These are phyloP conservation scores for Lactarius vividus DNA, from an alignment of 768 basidiomycete species.

Conservation along the genomic window DNA sequence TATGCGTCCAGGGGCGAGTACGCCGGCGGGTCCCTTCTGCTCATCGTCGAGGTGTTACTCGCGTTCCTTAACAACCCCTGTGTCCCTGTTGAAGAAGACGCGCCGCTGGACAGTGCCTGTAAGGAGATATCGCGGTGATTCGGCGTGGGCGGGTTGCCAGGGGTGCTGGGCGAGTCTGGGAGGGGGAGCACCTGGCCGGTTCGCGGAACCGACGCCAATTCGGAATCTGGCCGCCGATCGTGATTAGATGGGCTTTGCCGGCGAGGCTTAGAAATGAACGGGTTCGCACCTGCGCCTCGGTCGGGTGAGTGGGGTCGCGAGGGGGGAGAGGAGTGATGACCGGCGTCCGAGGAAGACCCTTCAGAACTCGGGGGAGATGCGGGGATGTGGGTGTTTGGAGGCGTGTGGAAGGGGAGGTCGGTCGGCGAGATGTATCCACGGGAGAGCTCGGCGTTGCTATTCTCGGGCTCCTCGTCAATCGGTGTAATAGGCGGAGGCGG, in stretches of 20 bases:
- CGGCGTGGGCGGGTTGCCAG: constrained; percentile 78
- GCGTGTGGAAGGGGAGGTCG: constrained; percentile 58
- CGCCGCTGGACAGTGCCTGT: constrained; percentile 51
- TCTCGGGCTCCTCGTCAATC: constrained; percentile 61
- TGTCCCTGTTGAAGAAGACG: constrained; percentile 17
- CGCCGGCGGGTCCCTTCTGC: constrained; percentile 72
- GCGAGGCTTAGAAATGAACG: constrained; percentile 71
- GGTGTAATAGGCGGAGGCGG: constrained; percentile 71
- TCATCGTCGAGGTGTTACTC: constrained; percentile 37
- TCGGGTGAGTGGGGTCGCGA: constrained; percentile 56
- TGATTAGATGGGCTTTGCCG: constrained; percentile 61
- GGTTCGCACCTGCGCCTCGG: constrained; percentile 76
- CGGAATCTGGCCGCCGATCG: constrained; percentile 60
- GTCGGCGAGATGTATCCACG: constrained; percentile 60
- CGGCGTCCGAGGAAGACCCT: constrained; percentile 32
- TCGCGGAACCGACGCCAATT: constrained; percentile 53
- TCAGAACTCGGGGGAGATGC: constrained; percentile 37
- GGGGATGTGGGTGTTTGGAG: constrained; percentile 50
- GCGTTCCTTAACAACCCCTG: constrained; percentile 26
- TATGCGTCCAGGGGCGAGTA: constrained; percentile 89
- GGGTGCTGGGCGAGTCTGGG: constrained; percentile 75
- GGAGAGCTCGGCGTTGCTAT: constrained; percentile 48
- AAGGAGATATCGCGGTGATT: constrained; percentile 79
- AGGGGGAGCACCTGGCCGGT: constrained; percentile 48
- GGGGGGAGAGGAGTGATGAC: constrained; percentile 38